Evolutionary conservation across 106 monocot species (phyloP).

Genomic region (Alisma plantagoaquatica): DNA sequence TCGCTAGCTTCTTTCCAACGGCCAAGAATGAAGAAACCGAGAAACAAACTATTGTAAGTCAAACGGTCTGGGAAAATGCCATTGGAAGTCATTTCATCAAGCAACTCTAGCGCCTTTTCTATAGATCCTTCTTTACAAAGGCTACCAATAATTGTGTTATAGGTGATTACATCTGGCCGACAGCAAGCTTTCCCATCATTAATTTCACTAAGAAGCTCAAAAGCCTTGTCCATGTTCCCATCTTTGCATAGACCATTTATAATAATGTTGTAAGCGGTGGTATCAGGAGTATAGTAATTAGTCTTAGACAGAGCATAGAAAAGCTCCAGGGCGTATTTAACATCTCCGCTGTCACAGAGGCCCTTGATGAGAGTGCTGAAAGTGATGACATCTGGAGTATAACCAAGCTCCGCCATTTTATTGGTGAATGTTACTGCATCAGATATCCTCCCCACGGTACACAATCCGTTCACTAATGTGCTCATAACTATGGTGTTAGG

Average conservation of each 20-base stretch:
- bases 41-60: background rate
- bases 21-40: background rate
- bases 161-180: background rate
- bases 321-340: background rate
- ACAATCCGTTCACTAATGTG: background rate
- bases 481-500: background rate
- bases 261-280: background rate
- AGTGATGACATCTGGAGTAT: background rate
- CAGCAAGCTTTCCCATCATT: background rate
- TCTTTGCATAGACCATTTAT: background rate
- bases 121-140: background rate
- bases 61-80: background rate
- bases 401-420: background rate
- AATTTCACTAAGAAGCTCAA: background rate
- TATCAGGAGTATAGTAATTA: background rate
- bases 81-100: background rate
- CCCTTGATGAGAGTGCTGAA: background rate
- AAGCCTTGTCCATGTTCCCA: background rate
- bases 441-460: background rate
- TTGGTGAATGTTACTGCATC: background rate
- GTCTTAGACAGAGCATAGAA: background rate
- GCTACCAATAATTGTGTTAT: background rate
- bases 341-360: background rate
- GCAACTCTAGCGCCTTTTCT: background rate
- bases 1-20: background rate